Conservation (phyloP, 78 protist species). For the Cavenderia fasciculata region DNA sequence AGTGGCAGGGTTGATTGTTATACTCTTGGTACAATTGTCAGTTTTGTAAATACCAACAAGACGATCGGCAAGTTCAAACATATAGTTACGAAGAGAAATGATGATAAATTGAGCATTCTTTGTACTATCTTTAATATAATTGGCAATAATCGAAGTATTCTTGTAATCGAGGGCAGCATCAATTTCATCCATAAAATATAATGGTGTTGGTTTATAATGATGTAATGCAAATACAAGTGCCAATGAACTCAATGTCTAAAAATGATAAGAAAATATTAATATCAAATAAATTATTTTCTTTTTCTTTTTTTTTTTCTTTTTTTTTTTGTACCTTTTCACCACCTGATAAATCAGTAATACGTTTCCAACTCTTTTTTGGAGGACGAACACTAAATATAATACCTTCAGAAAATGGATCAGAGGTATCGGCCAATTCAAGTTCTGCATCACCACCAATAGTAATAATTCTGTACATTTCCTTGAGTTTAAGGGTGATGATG, state of each 20-base stretch:
- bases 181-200: conserved; percentile 99
- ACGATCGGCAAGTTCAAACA: conserved; percentile 99
- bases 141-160: conserved; percentile 97
- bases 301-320: conserved; percentile 1
- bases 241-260: conserved; percentile 98
- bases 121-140: conserved; percentile 99
- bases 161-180: conserved; percentile 99
- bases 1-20: conserved; percentile 99
- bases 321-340: no score
- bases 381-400: conserved; percentile 98
- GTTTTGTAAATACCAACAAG: conserved; percentile 99
- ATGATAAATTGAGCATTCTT: conserved; percentile 99
- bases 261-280: no score
- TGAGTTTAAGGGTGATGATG: conserved; percentile 92
- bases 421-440: conserved; percentile 97
- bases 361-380: conserved; percentile 99
- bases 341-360: conserved; percentile 98
- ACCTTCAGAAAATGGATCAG: conserved; percentile 99
- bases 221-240: conserved; percentile 99
- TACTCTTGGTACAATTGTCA: conserved; percentile 93
- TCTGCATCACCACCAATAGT: conserved; percentile 99
- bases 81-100: conserved; percentile 98
- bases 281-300: neutral
- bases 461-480: conserved; percentile 96
- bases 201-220: conserved; percentile 99